These are phyloP conservation scores for Quercus agrifolia DNA, from an alignment of 306 rosid species.

Conservation along the genomic window DNA sequence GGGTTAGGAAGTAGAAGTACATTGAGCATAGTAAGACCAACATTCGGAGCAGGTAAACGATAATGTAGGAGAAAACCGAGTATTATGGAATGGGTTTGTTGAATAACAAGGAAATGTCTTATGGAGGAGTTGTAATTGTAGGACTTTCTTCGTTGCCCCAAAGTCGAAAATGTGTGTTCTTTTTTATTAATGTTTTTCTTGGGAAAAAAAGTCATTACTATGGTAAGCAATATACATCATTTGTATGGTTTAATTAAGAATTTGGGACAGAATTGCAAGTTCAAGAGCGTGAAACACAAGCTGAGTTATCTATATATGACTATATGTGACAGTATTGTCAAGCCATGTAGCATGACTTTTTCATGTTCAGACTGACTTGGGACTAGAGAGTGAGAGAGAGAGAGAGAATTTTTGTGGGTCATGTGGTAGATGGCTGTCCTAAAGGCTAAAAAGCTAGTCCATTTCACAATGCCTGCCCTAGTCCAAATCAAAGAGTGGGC, in stretches of 20 bases:
- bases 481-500: neutral
- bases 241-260: neutral
- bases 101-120: neutral
- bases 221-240: too few species aligned
- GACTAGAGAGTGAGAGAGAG: too few species aligned
- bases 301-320: slow-evolving; percentile 2
- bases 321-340: neutral
- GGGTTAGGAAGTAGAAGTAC: neutral
- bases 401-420: too few species aligned
- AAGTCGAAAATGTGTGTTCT: too few species aligned
- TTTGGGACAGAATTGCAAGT: neutral
- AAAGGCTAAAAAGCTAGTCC: neutral
- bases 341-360: neutral
- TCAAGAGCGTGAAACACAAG: slow-evolving; percentile 1
- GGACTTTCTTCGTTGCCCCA: too few species aligned
- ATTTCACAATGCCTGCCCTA: too few species aligned
- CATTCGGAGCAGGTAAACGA: slow-evolving; percentile 23
- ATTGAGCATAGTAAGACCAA: slow-evolving; percentile 12
- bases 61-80: slow-evolving; percentile 21
- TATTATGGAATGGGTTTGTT: slow-evolving; percentile 17
- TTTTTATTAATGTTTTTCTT: too few species aligned
- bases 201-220: neutral
- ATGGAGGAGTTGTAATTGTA: neutral
- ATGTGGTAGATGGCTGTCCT: neutral
- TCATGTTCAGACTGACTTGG: too few species aligned